Evolutionary conservation across 495 filamentous ascomycete genomes (phyloP).

Genomic region (Glarea lozoyensis): DNA sequence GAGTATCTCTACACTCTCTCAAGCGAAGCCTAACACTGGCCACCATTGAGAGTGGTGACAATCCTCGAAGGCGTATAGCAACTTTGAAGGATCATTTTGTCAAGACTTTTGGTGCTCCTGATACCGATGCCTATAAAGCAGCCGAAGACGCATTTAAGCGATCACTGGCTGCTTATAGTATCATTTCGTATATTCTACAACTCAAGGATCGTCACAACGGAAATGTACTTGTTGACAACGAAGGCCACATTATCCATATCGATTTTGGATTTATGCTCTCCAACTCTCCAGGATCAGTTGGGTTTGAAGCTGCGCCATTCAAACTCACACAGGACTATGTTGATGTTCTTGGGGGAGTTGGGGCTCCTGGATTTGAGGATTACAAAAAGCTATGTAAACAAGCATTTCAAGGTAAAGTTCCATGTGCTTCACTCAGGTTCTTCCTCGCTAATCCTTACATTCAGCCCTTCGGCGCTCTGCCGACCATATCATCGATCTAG

Average conservation of each 20-base stretch:
- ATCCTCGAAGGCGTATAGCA: conserved; percentile 58
- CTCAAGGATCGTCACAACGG: conserved; percentile 77
- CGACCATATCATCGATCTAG: conserved; percentile 63
- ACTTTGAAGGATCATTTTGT: conserved; percentile 69
- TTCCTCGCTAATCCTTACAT: conserved; percentile 4
- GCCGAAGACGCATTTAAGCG: conserved; percentile 63
- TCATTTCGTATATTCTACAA: conserved; percentile 67
- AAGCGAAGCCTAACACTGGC: conserved; percentile 66
- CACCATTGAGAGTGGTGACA: conserved; percentile 53
- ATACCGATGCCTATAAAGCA: conserved; percentile 49
- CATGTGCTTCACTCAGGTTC: conserved; percentile 5
- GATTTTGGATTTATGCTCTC: conserved; percentile 80
- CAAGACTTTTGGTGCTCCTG: conserved; percentile 59
- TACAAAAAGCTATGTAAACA: conserved; percentile 66
- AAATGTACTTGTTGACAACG: conserved; percentile 69
- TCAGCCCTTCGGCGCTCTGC: conserved; percentile 58
- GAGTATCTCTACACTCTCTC: conserved; percentile 65
- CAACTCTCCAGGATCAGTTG: conserved; percentile 66
- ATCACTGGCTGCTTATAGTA: conserved; percentile 64
- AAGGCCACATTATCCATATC: conserved; percentile 73
- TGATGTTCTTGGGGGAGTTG: conserved; percentile 61
- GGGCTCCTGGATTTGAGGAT: conserved; percentile 50
- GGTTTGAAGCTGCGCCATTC: conserved; percentile 72
- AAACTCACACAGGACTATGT: conserved; percentile 73
- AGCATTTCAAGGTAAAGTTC: conserved; percentile 55